Percentiles rank a stretch among this genome's conserved stretches.
Conservation (phyloP, 2,329 filamentous ascomycete genomes). For the Lachnellula hyalina region DNA sequence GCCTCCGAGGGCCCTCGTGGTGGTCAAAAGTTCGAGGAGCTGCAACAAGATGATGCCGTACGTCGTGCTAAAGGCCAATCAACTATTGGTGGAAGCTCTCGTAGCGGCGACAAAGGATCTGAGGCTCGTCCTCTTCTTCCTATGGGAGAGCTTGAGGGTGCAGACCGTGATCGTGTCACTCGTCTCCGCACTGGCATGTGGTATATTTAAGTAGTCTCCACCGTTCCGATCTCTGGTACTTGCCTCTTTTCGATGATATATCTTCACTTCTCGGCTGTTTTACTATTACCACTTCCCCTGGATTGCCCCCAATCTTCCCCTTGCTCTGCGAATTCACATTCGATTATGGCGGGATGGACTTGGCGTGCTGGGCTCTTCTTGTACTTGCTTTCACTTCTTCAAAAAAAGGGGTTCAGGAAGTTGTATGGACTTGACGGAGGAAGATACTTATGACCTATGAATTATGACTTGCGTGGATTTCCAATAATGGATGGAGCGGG, state of each 20-base stretch:
- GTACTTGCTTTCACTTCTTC: conserved; percentile 16
- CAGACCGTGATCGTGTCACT: conserved; percentile 1
- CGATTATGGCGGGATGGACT: conserved; percentile 7
- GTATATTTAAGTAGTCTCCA: conserved; percentile 26
- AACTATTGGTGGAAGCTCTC: conserved; percentile 13
- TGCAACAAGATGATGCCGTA: conserved; percentile 15
- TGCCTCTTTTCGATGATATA: conserved; percentile 12
- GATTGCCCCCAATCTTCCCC: conserved; percentile 4
- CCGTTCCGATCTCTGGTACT: conserved; percentile 10
- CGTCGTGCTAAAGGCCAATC: conserved; percentile 5
- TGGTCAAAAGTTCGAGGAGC: conserved; percentile 38
- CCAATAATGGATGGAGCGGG: not conserved
- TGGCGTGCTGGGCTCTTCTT: conserved; percentile 10
- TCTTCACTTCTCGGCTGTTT: conserved; percentile 20
- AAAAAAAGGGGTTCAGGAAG: conserved; percentile 10
- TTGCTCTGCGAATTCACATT: conserved; percentile 5
- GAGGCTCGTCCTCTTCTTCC: conserved; percentile 26
- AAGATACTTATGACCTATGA: conserved; percentile 3
- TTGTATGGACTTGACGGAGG: conserved; percentile 14
- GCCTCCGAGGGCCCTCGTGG: conserved; percentile 40
- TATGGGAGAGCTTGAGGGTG: conserved; percentile 18
- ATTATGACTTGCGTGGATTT: not conserved
- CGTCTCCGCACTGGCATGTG: conserved; percentile 30
- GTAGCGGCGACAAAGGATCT: conserved; percentile 13
- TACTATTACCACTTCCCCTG: conserved; percentile 14